Percentiles rank a stretch among this genome's conserved stretches.
phyloP scores from a whole-genome alignment of 73 alveolate genomes.

The Paramecium sonneborni region DNA sequence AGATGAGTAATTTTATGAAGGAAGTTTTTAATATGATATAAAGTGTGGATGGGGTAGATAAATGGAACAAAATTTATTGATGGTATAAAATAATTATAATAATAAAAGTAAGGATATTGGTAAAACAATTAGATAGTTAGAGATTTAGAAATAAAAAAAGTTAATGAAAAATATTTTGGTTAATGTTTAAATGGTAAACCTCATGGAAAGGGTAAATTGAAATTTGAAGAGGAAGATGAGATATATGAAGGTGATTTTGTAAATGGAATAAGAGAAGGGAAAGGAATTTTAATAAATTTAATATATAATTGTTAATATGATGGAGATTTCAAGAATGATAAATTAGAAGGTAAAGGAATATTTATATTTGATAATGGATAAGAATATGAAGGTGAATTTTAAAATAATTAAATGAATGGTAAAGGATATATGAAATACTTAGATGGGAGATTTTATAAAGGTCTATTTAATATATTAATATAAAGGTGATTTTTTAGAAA shows the following conservation, averaged over 20 bases:
- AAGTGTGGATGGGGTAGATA: not conserved
- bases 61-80: not conserved
- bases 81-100: not conserved
- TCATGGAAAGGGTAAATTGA: not conserved
- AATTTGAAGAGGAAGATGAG: not conserved
- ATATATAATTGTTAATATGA: not conserved
- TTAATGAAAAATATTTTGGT: not conserved
- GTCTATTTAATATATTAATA: not conserved
- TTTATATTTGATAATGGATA: not conserved
- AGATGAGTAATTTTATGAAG: not conserved
- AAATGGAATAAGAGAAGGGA: not conserved
- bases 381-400: not conserved
- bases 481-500: not conserved
- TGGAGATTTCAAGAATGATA: not conserved
- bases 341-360: not conserved
- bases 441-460: not conserved
- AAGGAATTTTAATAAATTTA: not conserved
- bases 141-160: not conserved
- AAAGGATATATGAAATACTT: not conserved
- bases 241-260: not conserved
- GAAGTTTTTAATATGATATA: not conserved
- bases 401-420: not conserved
- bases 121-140: not conserved
- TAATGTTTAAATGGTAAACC: not conserved
- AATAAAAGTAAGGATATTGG: not conserved